Evolutionary conservation across 2,329 filamentous ascomycete genomes (phyloP).

Genomic region (Pseudocercospora musae): DNA sequence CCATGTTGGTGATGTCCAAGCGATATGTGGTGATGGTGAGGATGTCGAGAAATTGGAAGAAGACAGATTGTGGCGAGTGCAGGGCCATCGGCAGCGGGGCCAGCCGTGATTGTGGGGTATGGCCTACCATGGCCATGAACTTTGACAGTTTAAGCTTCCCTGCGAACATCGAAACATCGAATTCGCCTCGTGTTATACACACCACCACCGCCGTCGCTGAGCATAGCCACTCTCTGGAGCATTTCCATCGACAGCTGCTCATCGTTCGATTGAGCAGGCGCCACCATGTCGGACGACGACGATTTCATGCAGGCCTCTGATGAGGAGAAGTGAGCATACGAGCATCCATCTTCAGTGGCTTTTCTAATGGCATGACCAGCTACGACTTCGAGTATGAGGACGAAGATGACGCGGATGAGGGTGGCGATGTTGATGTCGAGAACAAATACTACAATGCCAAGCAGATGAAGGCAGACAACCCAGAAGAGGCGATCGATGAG

Average conservation of each 20-base stretch:
- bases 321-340: conserved; percentile 66
- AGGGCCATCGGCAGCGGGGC: background rate
- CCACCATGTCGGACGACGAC: conserved; percentile 75
- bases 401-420: conserved; percentile 83
- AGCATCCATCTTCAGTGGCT: conserved; percentile 9
- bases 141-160: background rate
- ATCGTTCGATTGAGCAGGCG: background rate
- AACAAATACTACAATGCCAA: conserved; percentile 99
- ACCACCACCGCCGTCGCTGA: background rate
- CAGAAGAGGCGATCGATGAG: conserved; percentile 83
- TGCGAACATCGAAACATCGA: background rate
- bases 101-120: background rate
- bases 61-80: conserved; percentile 3
- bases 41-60: conserved; percentile 8
- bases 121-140: background rate
- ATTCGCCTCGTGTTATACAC: background rate
- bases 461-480: conserved; percentile 84
- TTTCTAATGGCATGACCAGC: conserved; percentile 41
- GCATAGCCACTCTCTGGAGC: background rate
- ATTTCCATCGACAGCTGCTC: background rate
- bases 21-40: background rate
- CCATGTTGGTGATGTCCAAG: conserved; percentile 60
- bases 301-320: conserved; percentile 94
- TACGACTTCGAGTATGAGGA: conserved; percentile 98
- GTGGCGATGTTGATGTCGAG: conserved; percentile 88